These are phyloP conservation scores for Cyclotella cryptica DNA, from an alignment of 108 stramenopile species.

Conservation along the genomic window DNA sequence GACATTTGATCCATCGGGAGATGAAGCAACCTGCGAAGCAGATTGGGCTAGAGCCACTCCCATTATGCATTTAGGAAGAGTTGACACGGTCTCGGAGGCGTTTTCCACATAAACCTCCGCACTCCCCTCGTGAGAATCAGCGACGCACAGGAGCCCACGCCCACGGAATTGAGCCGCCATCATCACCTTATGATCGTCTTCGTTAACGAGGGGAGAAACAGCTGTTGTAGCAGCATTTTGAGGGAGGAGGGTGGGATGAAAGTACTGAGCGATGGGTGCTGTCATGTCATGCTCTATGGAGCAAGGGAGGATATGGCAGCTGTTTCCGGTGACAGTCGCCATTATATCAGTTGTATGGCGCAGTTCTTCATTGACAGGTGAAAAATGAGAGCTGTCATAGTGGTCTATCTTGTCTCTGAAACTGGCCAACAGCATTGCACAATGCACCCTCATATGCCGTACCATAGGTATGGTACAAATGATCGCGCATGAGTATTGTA, in stretches of 20 bases:
- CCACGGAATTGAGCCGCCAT: conserved; percentile 57
- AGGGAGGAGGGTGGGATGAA: conserved; percentile 37
- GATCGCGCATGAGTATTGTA: too few relatives aligned
- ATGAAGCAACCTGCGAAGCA: not conserved
- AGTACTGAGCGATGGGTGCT: conserved; percentile 45
- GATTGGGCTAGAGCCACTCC: conserved; percentile 27
- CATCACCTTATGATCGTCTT: not conserved
- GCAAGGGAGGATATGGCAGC: conserved; percentile 55
- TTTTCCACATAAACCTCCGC: not conserved
- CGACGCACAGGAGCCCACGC: conserved; percentile 44
- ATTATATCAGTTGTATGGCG: too few relatives aligned
- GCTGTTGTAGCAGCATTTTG: not conserved
- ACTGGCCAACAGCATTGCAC: too few relatives aligned
- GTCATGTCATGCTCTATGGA: conserved; percentile 41
- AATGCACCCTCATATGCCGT: too few relatives aligned
- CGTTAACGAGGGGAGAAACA: not conserved
- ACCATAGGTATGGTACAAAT: too few relatives aligned
- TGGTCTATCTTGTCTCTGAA: too few relatives aligned
- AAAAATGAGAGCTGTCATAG: too few relatives aligned
- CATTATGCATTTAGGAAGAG: conserved; percentile 23
- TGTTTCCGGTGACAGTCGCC: not conserved
- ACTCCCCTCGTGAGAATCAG: conserved; percentile 9
- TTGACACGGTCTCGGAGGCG: conserved; percentile 8
- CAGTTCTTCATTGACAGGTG: too few relatives aligned
- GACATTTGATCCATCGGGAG: conserved; percentile 6